A percentile compares a stretch with the other conserved stretches of the same genome.
Evolutionary conservation across 192 early-diverging fungal species (phyloP).

Genomic region (Cladochytrium replicatum): DNA sequence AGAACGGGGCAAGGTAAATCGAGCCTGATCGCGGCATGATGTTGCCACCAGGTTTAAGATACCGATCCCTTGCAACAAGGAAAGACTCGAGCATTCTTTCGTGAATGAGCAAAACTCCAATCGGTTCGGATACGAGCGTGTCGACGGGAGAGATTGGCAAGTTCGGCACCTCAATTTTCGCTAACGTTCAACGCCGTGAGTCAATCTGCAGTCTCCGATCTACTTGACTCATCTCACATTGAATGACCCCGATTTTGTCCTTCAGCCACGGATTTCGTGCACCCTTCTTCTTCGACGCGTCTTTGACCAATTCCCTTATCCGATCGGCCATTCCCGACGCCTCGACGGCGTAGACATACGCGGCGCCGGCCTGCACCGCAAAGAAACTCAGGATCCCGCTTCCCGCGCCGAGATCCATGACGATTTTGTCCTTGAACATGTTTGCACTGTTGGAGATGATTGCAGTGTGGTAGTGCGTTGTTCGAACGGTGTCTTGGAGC

Average conservation of each 20-base stretch:
- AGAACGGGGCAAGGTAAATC: conserved; percentile 79
- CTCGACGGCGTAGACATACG: conserved; percentile 90
- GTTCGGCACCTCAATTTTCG: conserved; percentile 70
- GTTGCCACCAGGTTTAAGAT: conserved; percentile 84
- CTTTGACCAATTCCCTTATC: conserved; percentile 69
- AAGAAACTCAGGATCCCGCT: conserved; percentile 90
- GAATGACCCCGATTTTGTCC: conserved; percentile 69
- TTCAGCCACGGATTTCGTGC: conserved; percentile 72
- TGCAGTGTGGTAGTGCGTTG: conserved; percentile 87
- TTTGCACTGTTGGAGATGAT: conserved; percentile 69
- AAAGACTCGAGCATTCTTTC: conserved; percentile 94
- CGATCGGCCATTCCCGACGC: conserved; percentile 90
- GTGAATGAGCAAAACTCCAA: conserved; percentile 93
- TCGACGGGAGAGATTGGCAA: conserved; percentile 84
- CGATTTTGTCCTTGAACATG: conserved; percentile 68
- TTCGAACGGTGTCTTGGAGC: conserved; percentile 90
- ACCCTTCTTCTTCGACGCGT: conserved; percentile 35
- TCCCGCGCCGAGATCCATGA: conserved; percentile 92
- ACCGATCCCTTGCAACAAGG: conserved; percentile 77
- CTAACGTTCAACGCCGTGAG: conserved; percentile 17
- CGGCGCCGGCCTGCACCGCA: conserved; percentile 87
- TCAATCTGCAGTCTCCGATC: background rate
- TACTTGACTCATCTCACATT: conserved; percentile 33
- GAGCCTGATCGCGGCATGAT: conserved; percentile 84
- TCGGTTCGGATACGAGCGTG: conserved; percentile 93